A percentile compares a stretch with the other conserved stretches of the same genome.
Evolutionary conservation across 495 filamentous ascomycete species (phyloP).

Genomic region (Xeromyces bisporus): DNA sequence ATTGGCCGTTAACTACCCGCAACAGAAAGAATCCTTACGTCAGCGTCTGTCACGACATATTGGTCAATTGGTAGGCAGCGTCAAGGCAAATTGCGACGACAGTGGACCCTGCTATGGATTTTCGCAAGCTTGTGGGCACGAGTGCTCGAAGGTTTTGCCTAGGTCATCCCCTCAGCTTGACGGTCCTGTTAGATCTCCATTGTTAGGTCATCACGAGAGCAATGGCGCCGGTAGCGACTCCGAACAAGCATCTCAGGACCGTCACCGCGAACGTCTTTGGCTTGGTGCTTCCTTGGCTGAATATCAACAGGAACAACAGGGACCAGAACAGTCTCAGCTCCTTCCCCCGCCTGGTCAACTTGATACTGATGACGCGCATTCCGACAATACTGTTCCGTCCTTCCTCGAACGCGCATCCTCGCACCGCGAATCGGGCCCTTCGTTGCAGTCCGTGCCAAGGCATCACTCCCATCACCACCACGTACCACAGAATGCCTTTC

Average conservation of each 20-base stretch:
- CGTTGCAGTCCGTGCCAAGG: neutral
- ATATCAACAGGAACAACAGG: neutral
- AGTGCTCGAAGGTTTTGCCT: conserved; percentile 38
- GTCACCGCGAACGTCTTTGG: neutral
- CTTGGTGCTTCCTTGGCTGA: neutral
- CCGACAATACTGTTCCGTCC: neutral
- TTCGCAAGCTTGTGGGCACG: conserved; percentile 67
- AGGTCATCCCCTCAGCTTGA: conserved; percentile 3
- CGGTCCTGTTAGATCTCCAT: neutral
- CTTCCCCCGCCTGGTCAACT: neutral
- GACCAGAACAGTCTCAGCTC: neutral
- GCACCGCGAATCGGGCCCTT: neutral
- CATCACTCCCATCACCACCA: conserved; percentile 64
- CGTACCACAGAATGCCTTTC: conserved; percentile 85
- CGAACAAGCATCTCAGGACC: neutral
- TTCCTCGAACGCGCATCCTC: neutral
- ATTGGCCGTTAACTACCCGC: neutral
- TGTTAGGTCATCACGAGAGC: neutral
- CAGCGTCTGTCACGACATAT: conserved; percentile 30
- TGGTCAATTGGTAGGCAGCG: conserved; percentile 47
- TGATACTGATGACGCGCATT: neutral
- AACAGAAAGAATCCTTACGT: conserved; percentile 22
- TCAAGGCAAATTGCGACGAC: conserved; percentile 53
- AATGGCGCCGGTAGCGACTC: conserved; percentile 2
- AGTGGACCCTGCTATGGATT: conserved; percentile 68